Evolutionary conservation across 441 rosid species (phyloP), one percentile per base, ranked within the genome.

Genomic region (Gossypium davidsonii): DNA sequence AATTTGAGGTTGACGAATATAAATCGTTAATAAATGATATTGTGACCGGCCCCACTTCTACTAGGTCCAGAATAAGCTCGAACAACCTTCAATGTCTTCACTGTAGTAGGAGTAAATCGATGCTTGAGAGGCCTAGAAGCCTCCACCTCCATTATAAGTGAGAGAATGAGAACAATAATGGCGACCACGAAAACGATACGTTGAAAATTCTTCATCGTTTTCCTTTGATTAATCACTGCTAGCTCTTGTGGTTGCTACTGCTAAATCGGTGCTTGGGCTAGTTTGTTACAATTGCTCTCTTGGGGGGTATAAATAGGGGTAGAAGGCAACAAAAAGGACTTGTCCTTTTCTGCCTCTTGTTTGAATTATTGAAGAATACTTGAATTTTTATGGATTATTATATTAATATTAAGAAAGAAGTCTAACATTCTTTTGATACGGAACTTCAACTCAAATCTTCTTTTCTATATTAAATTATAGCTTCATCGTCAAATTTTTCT

Each of bases 61-160:
- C 84, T 77, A 6, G 82, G 86, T 72, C 84, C 80, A 5, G 84
- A 74, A 60, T 76, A 74, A 26, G 86, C 82, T 56, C 12, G 52
- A 26, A 68, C 44, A 10, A 53, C 72, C 44, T 61, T 76, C 56
- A 67, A 39, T 12, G 31, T 28, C 25, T 53, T 58, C 44, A 5
- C 1, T 6, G 85, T 48, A 73, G 62, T 4, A 37, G 74, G 42
- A 46, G 74, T 70, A 77, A 74, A 10, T 31, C 10, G 53, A 8
- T 37, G 67, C 12, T 25, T 11, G 49, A 73, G 71, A 73, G 52
- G 72, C 75, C 83, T 76, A 17, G 79, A 65, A 12, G 71, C 77
- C 37, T 51, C 75, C 25, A 76, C 83, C 66, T 71, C 52, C 2
- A 17, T 4, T 37, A 37, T 70, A 57, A 8, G 66, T 10, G 49